Conservation (phyloP, 345 rosid genomes). For the Boechera retrofracta region DNA sequence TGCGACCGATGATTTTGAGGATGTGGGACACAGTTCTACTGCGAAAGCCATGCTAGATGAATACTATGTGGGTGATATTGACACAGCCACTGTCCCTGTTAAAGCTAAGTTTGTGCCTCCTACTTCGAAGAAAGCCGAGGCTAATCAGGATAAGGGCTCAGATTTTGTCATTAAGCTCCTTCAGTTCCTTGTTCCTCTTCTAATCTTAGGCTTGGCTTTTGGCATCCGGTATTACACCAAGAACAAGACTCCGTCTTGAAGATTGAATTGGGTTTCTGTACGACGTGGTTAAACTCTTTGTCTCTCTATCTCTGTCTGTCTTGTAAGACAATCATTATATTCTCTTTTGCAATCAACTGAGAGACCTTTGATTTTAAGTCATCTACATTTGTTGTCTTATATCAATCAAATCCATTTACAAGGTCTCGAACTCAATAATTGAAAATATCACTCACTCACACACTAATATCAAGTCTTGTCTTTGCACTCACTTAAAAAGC, state of each 20-base stretch:
- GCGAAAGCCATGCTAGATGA: conserved; percentile 93
- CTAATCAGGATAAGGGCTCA: conserved; percentile 78
- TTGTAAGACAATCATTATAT: conserved; percentile 35
- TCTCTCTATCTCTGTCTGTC: conserved; percentile 29
- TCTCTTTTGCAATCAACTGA: conserved; percentile 12
- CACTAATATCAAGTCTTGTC: background rate
- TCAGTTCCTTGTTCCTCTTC: conserved; percentile 89
- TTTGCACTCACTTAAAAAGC: conserved; percentile 40
- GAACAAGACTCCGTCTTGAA: conserved; percentile 59
- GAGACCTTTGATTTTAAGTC: conserved; percentile 6
- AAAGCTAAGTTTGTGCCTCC: conserved; percentile 58
- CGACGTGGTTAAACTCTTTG: background rate
- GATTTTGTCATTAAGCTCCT: conserved; percentile 75
- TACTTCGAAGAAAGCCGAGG: conserved; percentile 63
- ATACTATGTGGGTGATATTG: conserved; percentile 72
- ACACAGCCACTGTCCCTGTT: conserved; percentile 66
- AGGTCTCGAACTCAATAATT: conserved; percentile 31
- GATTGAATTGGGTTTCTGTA: background rate
- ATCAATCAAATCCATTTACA: conserved; percentile 61
- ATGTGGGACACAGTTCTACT: conserved; percentile 84
- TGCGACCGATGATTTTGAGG: conserved; percentile 91
- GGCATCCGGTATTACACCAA: conserved; percentile 81
- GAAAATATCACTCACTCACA: conserved; percentile 24
- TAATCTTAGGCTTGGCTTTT: conserved; percentile 89
- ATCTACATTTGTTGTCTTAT: conserved; percentile 41